phyloP scores from a whole-genome alignment of 1,284 basidiomycete species.

The Irpex sp. region DNA sequence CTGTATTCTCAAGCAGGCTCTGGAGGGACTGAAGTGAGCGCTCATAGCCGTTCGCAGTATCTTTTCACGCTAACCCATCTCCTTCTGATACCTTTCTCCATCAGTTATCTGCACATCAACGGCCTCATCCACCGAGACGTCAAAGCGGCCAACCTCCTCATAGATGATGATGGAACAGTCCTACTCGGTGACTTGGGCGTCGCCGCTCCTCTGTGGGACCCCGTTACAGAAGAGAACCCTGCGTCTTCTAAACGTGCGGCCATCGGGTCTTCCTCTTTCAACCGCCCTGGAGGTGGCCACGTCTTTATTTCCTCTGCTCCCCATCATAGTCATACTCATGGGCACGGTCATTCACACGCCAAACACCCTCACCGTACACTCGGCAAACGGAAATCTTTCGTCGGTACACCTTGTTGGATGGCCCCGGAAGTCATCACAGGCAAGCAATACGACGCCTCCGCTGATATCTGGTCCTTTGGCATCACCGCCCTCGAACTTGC shows the following conservation, averaged over 20 bases:
- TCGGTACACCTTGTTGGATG: conserved; percentile 96
- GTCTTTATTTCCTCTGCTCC: conserved; percentile 2
- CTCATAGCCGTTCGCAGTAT: background rate
- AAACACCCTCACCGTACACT: conserved; percentile 29
- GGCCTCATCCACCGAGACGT: conserved; percentile 89
- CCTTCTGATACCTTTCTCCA: no score
- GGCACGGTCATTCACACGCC: conserved; percentile 9
- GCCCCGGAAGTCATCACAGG: conserved; percentile 87
- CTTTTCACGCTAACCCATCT: background rate
- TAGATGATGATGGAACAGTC: conserved; percentile 87
- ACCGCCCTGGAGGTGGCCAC: conserved; percentile 14
- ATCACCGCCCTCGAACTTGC: conserved; percentile 86
- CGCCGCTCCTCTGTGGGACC: conserved; percentile 71
- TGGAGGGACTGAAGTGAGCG: conserved; percentile 78
- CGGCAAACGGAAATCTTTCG: conserved; percentile 81
- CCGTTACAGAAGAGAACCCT: conserved; percentile 16
- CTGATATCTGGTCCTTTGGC: conserved; percentile 91
- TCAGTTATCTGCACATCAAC: conserved; percentile 81
- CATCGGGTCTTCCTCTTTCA: conserved; percentile 9
- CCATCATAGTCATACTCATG: conserved; percentile 15
- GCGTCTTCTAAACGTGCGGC: conserved; percentile 6
- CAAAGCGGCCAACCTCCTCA: conserved; percentile 86
- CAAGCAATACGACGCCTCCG: conserved; percentile 78
- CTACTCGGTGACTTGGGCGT: conserved; percentile 87
- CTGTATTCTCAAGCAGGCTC: conserved; percentile 79